Evolutionary conservation across 73 alveolate genomes (phyloP).

Genomic region (Stentor coeruleus): DNA sequence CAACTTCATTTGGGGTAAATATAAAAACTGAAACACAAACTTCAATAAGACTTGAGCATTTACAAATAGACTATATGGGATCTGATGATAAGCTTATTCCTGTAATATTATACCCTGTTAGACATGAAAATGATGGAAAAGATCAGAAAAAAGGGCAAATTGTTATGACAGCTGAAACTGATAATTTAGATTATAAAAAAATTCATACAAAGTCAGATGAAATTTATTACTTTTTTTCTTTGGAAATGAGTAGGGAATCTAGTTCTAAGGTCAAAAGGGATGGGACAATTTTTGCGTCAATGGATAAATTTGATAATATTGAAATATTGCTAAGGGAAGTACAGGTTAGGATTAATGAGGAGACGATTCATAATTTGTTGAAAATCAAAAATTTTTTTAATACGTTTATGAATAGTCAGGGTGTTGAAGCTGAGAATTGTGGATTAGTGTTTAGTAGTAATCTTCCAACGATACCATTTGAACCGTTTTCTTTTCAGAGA

Average conservation of each 20-base stretch:
- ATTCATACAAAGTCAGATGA: not conserved
- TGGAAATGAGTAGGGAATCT: not conserved
- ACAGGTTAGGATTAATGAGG: not conserved
- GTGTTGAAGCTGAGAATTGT: not conserved
- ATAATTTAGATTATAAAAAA: too few relatives aligned
- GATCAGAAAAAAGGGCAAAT: not conserved
- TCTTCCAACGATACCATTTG: not conserved
- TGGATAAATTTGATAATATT: not conserved
- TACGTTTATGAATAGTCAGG: not conserved
- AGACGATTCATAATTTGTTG: slow-evolving; percentile 8
- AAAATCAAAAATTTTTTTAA: not conserved
- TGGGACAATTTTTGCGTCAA: not conserved
- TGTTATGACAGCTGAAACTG: too few relatives aligned
- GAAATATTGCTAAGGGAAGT: not conserved
- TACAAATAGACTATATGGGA: slow-evolving; percentile 25
- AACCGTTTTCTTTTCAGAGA: not conserved
- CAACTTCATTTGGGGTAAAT: too few relatives aligned
- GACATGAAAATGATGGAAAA: not conserved
- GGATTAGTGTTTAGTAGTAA: not conserved
- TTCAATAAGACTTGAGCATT: not conserved
- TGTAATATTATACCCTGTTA: not conserved
- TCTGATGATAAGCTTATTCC: not conserved
- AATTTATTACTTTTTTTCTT: not conserved
- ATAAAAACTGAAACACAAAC: not conserved
- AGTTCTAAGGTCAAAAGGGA: not conserved